Conservation (phyloP, 495 filamentous ascomycete genomes). For the Hypoxylon subgilvum region DNA sequence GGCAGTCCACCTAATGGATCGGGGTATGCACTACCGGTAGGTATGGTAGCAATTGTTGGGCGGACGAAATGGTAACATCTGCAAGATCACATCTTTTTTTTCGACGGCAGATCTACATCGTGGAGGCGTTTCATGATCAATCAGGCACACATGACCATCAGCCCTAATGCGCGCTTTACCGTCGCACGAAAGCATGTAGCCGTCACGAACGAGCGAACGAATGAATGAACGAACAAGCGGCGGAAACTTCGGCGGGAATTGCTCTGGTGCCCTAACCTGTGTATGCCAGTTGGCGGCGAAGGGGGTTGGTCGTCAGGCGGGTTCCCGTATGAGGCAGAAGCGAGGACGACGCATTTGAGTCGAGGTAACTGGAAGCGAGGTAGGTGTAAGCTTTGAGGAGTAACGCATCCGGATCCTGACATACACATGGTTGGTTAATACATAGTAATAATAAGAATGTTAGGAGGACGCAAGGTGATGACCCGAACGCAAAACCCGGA, state of each 20-base stretch:
- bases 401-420: too few species aligned
- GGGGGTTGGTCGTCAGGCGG: conserved; percentile 12
- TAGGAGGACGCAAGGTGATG: conserved; percentile 8
- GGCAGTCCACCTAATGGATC: too few species aligned
- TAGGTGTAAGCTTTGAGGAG: conserved; percentile 12
- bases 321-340: conserved; percentile 22
- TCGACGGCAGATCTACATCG: conserved; percentile 31
- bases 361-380: conserved; percentile 26
- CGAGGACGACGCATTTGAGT: conserved; percentile 4
- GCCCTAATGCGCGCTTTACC: conserved; percentile 26
- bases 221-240: too few species aligned
- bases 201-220: too few species aligned
- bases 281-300: not conserved
- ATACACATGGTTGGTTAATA: too few species aligned
- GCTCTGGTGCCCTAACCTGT: too few species aligned
- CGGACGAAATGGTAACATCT: conserved; percentile 9
- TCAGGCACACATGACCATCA: conserved; percentile 29
- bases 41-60: not conserved
- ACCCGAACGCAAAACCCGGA: conserved; percentile 1
- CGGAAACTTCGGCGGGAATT: too few species aligned
- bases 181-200: conserved; percentile 5
- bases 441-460: conserved; percentile 6
- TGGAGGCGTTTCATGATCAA: conserved; percentile 35
- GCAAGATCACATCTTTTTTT: conserved; percentile 33
- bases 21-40: conserved; percentile 11